These are phyloP conservation scores for Peltaster fructicola DNA, from an alignment of 2,329 filamentous ascomycete species.

Conservation along the genomic window DNA sequence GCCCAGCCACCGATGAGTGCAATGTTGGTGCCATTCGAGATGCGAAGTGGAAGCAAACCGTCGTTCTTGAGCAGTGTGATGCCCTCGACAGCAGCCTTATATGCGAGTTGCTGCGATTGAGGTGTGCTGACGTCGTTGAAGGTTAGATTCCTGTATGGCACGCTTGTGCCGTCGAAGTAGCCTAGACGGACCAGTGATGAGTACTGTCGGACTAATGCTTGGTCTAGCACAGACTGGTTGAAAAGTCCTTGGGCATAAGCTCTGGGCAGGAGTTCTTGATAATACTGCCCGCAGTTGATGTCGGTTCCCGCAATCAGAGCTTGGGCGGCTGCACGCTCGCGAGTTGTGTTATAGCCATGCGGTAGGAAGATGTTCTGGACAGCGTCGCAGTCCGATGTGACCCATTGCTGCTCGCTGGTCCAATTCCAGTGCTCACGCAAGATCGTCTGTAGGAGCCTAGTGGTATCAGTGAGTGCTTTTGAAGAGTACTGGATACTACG, in stretches of 20 bases:
- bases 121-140: conserved; percentile 40
- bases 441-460: conserved; percentile 43
- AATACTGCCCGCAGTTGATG: conserved; percentile 34
- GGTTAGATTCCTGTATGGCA: conserved; percentile 34
- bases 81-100: conserved; percentile 32
- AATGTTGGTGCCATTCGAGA: conserved; percentile 23
- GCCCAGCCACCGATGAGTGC: conserved; percentile 43
- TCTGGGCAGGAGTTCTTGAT: conserved; percentile 27
- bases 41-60: conserved; percentile 26
- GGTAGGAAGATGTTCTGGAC: conserved; percentile 36
- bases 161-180: conserved; percentile 36
- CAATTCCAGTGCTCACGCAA: conserved; percentile 50
- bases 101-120: conserved; percentile 36
- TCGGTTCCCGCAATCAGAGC: conserved; percentile 35
- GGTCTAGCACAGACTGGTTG: conserved; percentile 30
- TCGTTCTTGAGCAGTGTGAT: conserved; percentile 37
- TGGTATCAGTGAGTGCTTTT: too few species aligned
- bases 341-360: conserved; percentile 25
- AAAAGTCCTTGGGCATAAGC: conserved; percentile 27
- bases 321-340: conserved; percentile 30
- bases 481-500: too few species aligned
- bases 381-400: conserved; percentile 49
- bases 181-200: conserved; percentile 37
- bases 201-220: conserved; percentile 35
- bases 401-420: conserved; percentile 41